These are phyloP conservation scores for Basipetospora chlamydospora DNA, from an alignment of 2,329 filamentous ascomycete species.

Conservation along the genomic window DNA sequence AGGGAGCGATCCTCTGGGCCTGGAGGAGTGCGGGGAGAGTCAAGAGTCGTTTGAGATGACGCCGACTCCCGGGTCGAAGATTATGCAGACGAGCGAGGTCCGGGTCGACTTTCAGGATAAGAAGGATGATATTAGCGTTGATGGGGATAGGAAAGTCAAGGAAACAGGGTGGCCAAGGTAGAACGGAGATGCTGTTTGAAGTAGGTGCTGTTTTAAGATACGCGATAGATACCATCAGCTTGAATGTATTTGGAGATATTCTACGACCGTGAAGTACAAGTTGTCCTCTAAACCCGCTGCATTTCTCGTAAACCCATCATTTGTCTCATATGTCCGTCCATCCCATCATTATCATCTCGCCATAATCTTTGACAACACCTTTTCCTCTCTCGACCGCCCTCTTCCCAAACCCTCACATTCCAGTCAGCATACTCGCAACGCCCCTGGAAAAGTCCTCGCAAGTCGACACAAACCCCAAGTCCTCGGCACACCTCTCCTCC, in stretches of 20 bases:
- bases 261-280: too few relatives aligned
- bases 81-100: not conserved
- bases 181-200: too few relatives aligned
- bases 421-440: not conserved
- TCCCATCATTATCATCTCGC: too few relatives aligned
- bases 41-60: not conserved
- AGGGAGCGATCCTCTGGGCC: too few relatives aligned
- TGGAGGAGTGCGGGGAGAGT: not conserved
- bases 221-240: too few relatives aligned
- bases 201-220: too few relatives aligned
- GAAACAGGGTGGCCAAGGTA: not conserved
- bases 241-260: too few relatives aligned
- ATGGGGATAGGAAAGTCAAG: not conserved
- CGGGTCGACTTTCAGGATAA: not conserved
- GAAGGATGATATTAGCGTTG: not conserved
- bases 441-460: constrained; percentile 5
- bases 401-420: not conserved
- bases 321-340: not conserved
- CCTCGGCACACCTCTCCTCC: not conserved
- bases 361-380: constrained; percentile 16
- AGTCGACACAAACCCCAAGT: constrained; percentile 5
- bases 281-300: too few relatives aligned
- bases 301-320: too few relatives aligned
- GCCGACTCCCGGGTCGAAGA: not conserved
- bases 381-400: constrained; percentile 32